Conservation (phyloP, 129 eudicot genomes). For the Saussurea involucrata region DNA sequence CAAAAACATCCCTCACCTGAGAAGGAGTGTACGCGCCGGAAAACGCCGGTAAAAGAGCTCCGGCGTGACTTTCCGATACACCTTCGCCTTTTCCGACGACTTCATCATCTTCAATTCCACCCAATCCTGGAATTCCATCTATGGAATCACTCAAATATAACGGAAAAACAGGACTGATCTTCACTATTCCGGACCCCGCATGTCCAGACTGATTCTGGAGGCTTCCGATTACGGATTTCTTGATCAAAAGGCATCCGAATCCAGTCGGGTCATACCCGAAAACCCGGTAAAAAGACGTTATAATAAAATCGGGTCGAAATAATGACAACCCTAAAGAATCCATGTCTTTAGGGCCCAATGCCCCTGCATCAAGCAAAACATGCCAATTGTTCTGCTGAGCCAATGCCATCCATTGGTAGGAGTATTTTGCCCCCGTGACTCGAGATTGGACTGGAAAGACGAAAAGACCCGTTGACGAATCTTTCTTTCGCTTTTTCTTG, state of each 20-base stretch:
- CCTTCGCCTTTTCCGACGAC: slow-evolving; percentile 25
- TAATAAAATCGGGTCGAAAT: slow-evolving; percentile 40
- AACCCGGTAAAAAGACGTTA: slow-evolving; percentile 39
- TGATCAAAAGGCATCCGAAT: slow-evolving; percentile 38
- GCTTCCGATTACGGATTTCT: slow-evolving; percentile 38
- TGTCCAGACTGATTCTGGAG: slow-evolving; percentile 37
- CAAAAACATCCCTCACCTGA: slow-evolving; percentile 43
- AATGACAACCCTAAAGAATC: slow-evolving; percentile 39
- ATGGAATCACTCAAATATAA: slow-evolving; percentile 37
- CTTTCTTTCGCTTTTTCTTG: slow-evolving; percentile 33
- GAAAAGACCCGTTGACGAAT: slow-evolving; percentile 35
- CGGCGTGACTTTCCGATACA: slow-evolving; percentile 21
- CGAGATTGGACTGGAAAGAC: slow-evolving; percentile 43
- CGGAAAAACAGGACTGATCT: slow-evolving; percentile 38
- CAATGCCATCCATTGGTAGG: slow-evolving; percentile 46
- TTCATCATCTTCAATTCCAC: slow-evolving; percentile 31
- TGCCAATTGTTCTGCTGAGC: slow-evolving; percentile 46
- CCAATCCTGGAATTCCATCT: slow-evolving; percentile 30
- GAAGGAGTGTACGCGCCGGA: slow-evolving; percentile 42
- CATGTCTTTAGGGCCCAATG: slow-evolving; percentile 45
- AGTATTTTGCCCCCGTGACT: slow-evolving; percentile 39
- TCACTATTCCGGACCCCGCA: slow-evolving; percentile 40
- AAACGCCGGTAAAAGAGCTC: slow-evolving; percentile 30
- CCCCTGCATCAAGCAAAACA: slow-evolving; percentile 42
- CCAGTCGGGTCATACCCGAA: slow-evolving; percentile 46